These are phyloP conservation scores for Ascomycota sp. DNA, from an alignment of 2,329 filamentous ascomycete species.

Conservation along the genomic window DNA sequence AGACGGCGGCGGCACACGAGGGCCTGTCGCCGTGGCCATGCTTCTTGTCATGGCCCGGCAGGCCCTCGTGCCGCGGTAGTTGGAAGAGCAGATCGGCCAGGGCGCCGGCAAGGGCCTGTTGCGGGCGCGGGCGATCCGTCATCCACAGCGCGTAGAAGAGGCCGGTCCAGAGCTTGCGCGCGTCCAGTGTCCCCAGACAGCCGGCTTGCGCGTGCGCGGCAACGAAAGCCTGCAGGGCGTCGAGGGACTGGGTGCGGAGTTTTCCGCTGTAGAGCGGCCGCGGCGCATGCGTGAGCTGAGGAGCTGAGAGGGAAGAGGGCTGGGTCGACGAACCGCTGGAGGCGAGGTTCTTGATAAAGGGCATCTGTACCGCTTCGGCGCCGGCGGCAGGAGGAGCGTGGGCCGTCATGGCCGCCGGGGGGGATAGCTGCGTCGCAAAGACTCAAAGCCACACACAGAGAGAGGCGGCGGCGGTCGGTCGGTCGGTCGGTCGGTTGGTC, in stretches of 20 bases:
- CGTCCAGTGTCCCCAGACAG: slow-evolving; percentile 46
- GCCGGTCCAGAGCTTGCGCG: slow-evolving; percentile 77
- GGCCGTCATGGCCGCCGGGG: no score
- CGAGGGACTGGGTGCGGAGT: slow-evolving; percentile 56
- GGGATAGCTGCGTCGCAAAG: no score
- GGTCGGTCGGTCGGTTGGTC: no score
- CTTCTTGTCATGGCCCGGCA: background rate
- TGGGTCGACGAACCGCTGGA: slow-evolving; percentile 52
- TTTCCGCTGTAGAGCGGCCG: no score
- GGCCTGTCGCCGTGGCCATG: slow-evolving; percentile 27
- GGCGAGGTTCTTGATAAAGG: slow-evolving; percentile 67
- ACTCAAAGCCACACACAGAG: no score
- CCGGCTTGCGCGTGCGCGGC: slow-evolving; percentile 38
- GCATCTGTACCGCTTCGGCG: no score
- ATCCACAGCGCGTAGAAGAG: slow-evolving; percentile 90
- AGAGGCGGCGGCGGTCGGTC: no score
- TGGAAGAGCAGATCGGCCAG: slow-evolving; percentile 50
- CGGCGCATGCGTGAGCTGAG: slow-evolving; percentile 41
- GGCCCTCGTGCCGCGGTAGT: background rate
- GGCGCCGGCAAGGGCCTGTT: no score
- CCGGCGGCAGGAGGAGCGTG: no score
- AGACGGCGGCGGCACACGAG: no score
- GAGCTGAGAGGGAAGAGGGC: background rate
- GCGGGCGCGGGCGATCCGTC: slow-evolving; percentile 72
- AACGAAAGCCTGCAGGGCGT: slow-evolving; percentile 61